Evolutionary conservation across 2,329 filamentous ascomycete species (phyloP).

Genomic region (Xylaria multiplex): DNA sequence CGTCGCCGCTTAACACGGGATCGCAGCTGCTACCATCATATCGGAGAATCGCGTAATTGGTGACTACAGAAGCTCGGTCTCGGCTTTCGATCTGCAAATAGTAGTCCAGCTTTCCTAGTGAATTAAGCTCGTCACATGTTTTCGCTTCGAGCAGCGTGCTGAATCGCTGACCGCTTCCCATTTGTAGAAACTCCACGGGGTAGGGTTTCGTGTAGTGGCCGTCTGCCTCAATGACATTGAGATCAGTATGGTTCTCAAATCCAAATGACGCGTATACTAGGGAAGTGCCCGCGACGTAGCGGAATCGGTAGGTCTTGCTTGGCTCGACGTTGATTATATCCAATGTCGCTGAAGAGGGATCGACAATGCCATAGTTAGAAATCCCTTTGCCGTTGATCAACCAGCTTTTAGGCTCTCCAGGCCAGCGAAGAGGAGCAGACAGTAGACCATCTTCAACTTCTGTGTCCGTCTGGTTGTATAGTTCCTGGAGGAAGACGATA

Average conservation of each 20-base stretch:
- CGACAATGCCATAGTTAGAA: conserved; percentile 27
- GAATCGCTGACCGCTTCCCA: conserved; percentile 29
- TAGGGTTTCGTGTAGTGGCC: conserved; percentile 29
- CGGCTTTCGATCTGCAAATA: conserved; percentile 33
- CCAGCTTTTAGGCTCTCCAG: conserved; percentile 28
- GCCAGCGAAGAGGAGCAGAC: conserved; percentile 21
- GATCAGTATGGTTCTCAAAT: conserved; percentile 30
- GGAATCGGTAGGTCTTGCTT: conserved; percentile 26
- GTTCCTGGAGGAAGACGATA: conserved; percentile 27
- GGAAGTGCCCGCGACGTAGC: conserved; percentile 20
- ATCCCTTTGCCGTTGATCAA: conserved; percentile 34
- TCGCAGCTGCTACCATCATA: conserved; percentile 28
- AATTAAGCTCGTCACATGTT: conserved; percentile 21
- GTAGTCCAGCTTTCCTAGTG: conserved; percentile 28
- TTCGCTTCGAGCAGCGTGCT: conserved; percentile 25
- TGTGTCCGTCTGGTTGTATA: conserved; percentile 23
- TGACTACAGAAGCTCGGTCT: conserved; percentile 18
- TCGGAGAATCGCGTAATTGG: conserved; percentile 29
- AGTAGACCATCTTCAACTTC: conserved; percentile 18
- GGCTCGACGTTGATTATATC: conserved; percentile 28
- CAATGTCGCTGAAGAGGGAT: conserved; percentile 21
- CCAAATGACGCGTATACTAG: conserved; percentile 25
- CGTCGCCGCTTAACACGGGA: not conserved
- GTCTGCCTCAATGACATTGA: conserved; percentile 30
- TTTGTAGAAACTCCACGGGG: conserved; percentile 25